Conservation (phyloP, 192 early-diverging fungal genomes). For the Gigaspora rosea region DNA sequence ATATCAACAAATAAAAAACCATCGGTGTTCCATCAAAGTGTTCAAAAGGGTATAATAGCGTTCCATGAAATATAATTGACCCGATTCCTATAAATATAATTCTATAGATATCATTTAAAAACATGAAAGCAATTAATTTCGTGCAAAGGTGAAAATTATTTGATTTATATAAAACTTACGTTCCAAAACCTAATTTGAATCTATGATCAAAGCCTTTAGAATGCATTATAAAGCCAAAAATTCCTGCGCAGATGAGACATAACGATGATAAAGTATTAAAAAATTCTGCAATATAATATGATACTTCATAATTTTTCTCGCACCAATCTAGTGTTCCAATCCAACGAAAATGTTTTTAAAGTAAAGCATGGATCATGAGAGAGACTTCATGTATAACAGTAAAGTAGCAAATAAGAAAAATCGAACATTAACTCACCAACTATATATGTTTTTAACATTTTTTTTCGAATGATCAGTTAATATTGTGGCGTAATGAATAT, state of each 20-base stretch:
- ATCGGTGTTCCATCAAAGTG: slow-evolving; percentile 43
- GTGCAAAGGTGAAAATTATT: background rate
- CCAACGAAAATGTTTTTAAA: background rate
- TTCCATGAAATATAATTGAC: slow-evolving; percentile 42
- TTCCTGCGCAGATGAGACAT: too few relatives aligned
- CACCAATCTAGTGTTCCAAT: slow-evolving; percentile 54
- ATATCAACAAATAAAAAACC: slow-evolving; percentile 37
- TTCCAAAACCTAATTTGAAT: slow-evolving; percentile 40
- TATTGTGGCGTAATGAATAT: background rate
- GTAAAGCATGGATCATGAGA: background rate
- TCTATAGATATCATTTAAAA: slow-evolving; percentile 6
- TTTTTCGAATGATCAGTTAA: background rate
- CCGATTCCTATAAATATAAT: slow-evolving; percentile 38
- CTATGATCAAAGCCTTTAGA: too few relatives aligned
- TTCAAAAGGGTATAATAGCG: slow-evolving; percentile 37
- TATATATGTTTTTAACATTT: background rate
- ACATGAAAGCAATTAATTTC: background rate
- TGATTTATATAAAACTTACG: slow-evolving; percentile 27
- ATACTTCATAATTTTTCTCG: slow-evolving; percentile 66
- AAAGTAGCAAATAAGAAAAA: background rate
- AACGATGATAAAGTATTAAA: too few relatives aligned
- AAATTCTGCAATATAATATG: slow-evolving; percentile 66
- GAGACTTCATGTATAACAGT: background rate
- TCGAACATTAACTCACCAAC: slow-evolving; percentile 5
- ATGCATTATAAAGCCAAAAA: too few relatives aligned